A percentile compares a stretch with the other conserved stretches of the same genome.
These are phyloP conservation scores for Aspergillus olivimuriae DNA, from an alignment of 495 filamentous ascomycete genomes.

Conservation along the genomic window DNA sequence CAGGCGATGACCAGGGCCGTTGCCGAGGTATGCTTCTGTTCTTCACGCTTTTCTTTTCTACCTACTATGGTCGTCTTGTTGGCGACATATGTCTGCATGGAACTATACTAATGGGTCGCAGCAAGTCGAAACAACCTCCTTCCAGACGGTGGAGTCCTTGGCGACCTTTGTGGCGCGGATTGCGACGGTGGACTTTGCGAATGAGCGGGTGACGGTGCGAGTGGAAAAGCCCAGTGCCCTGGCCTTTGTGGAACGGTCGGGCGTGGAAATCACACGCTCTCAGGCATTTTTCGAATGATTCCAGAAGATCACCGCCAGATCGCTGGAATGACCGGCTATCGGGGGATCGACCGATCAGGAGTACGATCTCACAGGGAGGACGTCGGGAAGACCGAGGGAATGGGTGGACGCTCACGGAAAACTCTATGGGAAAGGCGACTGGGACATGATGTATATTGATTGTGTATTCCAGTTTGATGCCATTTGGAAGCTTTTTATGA, in stretches of 20 bases:
- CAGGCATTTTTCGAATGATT: conserved; percentile 44
- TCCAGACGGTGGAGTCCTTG: conserved; percentile 51
- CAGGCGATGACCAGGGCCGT: conserved; percentile 38
- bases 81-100: too few species aligned
- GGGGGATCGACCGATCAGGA: too few species aligned
- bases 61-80: too few species aligned
- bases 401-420: too few species aligned
- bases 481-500: too few species aligned
- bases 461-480: conserved; percentile 2
- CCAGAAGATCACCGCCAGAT: too few species aligned
- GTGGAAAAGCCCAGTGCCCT: conserved; percentile 55
- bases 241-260: conserved; percentile 48
- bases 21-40: conserved; percentile 31
- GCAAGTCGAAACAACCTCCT: conserved; percentile 47
- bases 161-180: conserved; percentile 48
- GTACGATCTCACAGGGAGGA: too few species aligned
- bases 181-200: conserved; percentile 44
- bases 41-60: too few species aligned
- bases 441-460: not conserved
- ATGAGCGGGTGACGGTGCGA: conserved; percentile 45
- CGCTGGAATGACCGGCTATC: too few species aligned
- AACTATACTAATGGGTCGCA: conserved; percentile 17
- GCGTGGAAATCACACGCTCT: conserved; percentile 50
- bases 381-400: too few species aligned
- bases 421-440: too few species aligned